Conservation (phyloP, 192 early-diverging fungal species). For the Entomortierella parvispora region DNA sequence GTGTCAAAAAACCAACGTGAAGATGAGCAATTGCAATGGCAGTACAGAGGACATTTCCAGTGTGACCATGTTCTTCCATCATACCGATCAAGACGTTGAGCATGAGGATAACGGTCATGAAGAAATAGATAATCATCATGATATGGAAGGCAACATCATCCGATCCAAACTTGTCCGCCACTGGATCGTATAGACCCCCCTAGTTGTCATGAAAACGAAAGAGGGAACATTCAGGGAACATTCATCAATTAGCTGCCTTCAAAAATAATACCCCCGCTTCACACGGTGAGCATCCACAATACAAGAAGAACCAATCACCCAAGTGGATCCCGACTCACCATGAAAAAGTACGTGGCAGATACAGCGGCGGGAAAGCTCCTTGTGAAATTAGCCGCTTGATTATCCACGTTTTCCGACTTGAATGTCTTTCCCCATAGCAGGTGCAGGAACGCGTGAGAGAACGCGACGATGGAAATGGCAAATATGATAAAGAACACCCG, state of each 20-base stretch:
- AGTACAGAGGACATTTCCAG: neutral
- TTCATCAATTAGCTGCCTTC: neutral
- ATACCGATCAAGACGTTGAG: constrained; percentile 35
- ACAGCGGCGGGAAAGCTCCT: constrained; percentile 2
- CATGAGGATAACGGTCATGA: constrained; percentile 28
- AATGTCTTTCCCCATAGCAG: neutral
- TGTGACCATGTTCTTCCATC: neutral
- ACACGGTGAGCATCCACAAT: neutral
- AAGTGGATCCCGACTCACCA: neutral
- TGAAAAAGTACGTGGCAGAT: constrained; percentile 6
- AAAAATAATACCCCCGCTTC: neutral
- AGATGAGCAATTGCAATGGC: neutral
- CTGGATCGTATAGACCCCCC: constrained; percentile 32
- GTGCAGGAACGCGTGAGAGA: constrained; percentile 5
- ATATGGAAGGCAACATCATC: constrained; percentile 8
- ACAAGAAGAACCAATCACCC: neutral
- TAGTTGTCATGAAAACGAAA: neutral
- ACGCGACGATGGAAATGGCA: neutral
- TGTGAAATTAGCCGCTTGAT: neutral
- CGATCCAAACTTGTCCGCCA: neutral
- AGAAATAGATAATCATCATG: constrained; percentile 23
- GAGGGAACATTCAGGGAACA: neutral
- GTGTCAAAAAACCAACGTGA: neutral
- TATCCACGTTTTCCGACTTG: neutral
- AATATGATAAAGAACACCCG: constrained; percentile 9